Evolutionary conservation across 805 yeast genomes (phyloP), one percentile per base, ranked within the genome.

Genomic region (Candida broadrunensis): DNA sequence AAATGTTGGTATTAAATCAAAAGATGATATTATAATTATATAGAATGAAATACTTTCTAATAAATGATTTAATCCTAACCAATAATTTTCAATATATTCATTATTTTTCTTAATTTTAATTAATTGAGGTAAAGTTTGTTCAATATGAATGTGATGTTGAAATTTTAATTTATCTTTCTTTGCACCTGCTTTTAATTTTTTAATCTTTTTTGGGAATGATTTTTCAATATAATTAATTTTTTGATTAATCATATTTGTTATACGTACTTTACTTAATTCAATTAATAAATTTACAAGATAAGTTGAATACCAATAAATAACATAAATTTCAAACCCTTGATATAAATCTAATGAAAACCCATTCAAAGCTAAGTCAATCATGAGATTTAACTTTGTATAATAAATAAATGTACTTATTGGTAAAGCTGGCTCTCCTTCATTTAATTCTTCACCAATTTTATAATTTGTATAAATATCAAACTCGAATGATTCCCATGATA

Each of bases 261-360:
- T 47, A 36, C 74, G 50, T n/a, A 75, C 62, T 8, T 61, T 53
- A 9, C 80, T 47, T 48, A 81, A 84, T 30, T 68, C 70, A 5
- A 63, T 47, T 13, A 67, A 46, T 8, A 56, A 47, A 19, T 63
- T 65, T 1, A 72, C 50, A 31, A 88, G 60, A 50, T 76, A 75
- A 27, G 75, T 70, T 0, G 73, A 69, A 54, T 81, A 82, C 88
- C 91, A 87, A 56, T 78, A 83, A 63, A 85, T 78, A 20, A 77
- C 61, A 40, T 74, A 72, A 40, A 72, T 65, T 57, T 91, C 98
- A 72, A 84, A 83, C 11, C 75, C 73, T 49, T 80, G 79, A 57
- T 85, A 87, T 12, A 88, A 59, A 18, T 86, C 86, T 30, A 86
- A 70, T 50, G 85, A 91, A 49, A 88, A 78, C 1, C 96, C 93